Conservation (phyloP, 2,329 filamentous ascomycete genomes). For the Chalara sp. region DNA sequence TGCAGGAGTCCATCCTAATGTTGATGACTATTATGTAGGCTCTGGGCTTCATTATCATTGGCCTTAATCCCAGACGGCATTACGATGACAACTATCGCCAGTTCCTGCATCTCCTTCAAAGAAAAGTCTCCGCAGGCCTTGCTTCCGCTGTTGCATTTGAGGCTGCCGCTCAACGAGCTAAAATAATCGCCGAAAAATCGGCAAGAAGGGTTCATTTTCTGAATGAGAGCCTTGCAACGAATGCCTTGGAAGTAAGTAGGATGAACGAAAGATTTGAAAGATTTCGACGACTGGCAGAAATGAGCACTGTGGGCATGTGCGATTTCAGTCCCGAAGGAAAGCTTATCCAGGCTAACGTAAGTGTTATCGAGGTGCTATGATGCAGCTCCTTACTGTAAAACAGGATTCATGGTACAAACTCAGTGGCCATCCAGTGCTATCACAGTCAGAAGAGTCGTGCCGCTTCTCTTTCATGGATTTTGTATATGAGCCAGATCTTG, state of each 20-base stretch:
- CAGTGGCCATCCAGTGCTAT: no score
- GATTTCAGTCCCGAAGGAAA: not conserved
- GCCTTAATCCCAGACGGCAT: not conserved
- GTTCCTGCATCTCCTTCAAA: not conserved
- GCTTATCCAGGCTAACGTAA: not conserved
- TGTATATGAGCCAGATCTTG: no score
- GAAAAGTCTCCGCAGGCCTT: not conserved
- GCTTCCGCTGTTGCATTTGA: not conserved
- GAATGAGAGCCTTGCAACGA: not conserved
- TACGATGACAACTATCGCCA: not conserved
- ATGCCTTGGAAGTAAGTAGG: not conserved
- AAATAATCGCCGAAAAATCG: not conserved
- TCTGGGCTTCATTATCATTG: not conserved
- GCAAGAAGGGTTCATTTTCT: not conserved
- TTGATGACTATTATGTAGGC: no score
- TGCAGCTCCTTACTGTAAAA: no score
- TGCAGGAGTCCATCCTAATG: no score
- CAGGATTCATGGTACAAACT: no score
- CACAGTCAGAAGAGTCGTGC: no score
- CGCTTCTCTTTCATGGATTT: no score
- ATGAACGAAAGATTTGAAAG: not conserved
- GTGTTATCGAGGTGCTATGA: not conserved
- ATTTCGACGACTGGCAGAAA: not conserved
- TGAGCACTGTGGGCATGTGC: not conserved
- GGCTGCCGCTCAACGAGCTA: not conserved